phyloP scores from a whole-genome alignment of 345 rosid genomes.

The Eutrema japonicum region DNA sequence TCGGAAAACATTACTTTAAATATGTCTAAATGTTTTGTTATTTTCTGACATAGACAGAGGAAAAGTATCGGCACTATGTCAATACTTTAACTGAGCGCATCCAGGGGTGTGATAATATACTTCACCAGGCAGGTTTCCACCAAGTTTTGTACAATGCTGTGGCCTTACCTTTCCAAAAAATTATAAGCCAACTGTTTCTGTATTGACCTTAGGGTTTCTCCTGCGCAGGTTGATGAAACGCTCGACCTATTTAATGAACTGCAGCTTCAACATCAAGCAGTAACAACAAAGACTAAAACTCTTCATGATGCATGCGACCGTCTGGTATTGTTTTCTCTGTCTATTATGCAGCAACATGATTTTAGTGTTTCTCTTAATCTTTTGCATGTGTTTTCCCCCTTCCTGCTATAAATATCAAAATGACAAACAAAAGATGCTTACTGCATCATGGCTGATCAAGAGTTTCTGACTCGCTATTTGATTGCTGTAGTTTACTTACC shows the following conservation, averaged over 20 bases:
- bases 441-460: constrained; percentile 9
- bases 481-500: constrained; percentile 15
- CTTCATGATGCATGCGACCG: constrained; percentile 98
- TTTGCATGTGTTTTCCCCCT: not conserved
- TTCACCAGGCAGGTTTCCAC: constrained; percentile 61
- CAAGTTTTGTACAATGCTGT: constrained; percentile 12
- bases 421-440: constrained; percentile 4
- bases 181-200: not conserved
- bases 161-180: constrained; percentile 5
- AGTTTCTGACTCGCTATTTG: constrained; percentile 18
- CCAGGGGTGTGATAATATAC: constrained; percentile 88
- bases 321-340: constrained; percentile 58
- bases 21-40: constrained; percentile 22
- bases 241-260: constrained; percentile 78
- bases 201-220: constrained; percentile 14
- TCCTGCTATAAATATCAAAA: not conserved
- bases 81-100: constrained; percentile 77
- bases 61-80: constrained; percentile 93
- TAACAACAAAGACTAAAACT: constrained; percentile 96
- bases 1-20: constrained; percentile 12
- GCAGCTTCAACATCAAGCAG: constrained; percentile 91
- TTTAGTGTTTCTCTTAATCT: constrained; percentile 15
- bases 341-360: constrained; percentile 1
- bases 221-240: constrained; percentile 84
- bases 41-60: constrained; percentile 70